Evolutionary conservation across 2,329 filamentous ascomycete genomes (phyloP), one percentile per base, ranked within the genome.

Genomic region (Periconia sp.): DNA sequence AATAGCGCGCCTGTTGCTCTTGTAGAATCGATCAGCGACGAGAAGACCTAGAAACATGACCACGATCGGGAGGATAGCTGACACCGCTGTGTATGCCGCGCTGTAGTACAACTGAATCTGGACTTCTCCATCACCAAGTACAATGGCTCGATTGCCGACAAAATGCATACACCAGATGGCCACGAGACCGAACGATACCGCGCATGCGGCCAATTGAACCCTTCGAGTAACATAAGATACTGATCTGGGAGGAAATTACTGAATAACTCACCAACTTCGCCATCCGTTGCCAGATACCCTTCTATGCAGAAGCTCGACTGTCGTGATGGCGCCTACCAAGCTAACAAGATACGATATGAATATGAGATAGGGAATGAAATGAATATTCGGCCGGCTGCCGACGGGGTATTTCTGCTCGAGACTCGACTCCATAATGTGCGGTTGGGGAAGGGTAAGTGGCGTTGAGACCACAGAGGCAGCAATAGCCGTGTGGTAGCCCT

Each of bases 241-340:
- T 15, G 22, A 7, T 10, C 5, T 15, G 58, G 68, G 59, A 25
- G 55, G 55, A 36, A 60, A 66, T 37, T 26, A 4, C 5, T 22
- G 8, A 12, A 13, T 5, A 12, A 51, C 51, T 28, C 52, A 67
- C 65, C 54, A 63, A 42, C 55, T 56, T 28, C 63, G 53, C 63
- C 62, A 67, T 29, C 63, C 63, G 31, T 47, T 47, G 40, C 80
- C 80, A 2, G 86, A 84, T 1, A 87, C 90, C 54, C 88, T 78
- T 45, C 88, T 77, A 63, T 94, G 88, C 37, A 95, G 83, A 45
- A 95, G 74, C 68, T 95, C 91, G 22, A 95, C 76, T 0, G 90
- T 92, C 3, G 89, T 89, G 36, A 83, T 79, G 35, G 88, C 86
- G 49, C 91, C 91, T 52, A 88, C 75, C 50, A 88, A 83, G 61